Base-by-base conservation (phyloP, 2,329 filamentous ascomycete species). In the Meredithiella fracta region DNA sequence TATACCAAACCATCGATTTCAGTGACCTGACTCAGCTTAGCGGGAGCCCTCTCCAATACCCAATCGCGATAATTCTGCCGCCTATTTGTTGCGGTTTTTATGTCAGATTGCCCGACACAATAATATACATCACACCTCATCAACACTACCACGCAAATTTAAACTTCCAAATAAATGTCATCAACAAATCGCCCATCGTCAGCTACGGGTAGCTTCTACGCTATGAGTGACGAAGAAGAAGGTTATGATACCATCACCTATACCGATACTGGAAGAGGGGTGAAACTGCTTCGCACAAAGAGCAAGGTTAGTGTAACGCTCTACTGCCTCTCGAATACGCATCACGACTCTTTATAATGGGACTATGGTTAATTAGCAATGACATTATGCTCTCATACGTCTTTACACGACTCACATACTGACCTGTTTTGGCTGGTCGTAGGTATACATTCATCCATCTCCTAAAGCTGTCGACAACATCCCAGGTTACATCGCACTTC, bases 371-470 rank as follows among this genome's bases (percentile, higher is more conserved):
- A 34, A 11, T 34, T 11, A 9, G 15, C n/a, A 2, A 44, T 44
- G 40, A 44, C 40, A 44, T 44, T n/a, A 44, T 44, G n/a, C 29
- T n/a, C 6, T 5, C 4, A 5, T n/a, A 5, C 6, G 5, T 26
- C 22, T 31, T 6, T 7, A 15, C 3, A 15, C 23, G 20, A 2
- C 11, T 29, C 29, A 38, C 15, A 20, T 23, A 49, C 38, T 56
- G 47, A 56, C 15, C 7, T 49, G 11, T 15, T 23, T 49, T 7
- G 20, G 11, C 20, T 15, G 9, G 22, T 29, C n/a, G 25, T 63
- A 90, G 84, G 92, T 98, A 67, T 98, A 97, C 66, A 83, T 98
- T 47, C 92, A 98, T 67, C 92, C 92, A 1, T 89, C 89, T 0
- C 85, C 91, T 0, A 94, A 88, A 0, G 79, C 90, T 57, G 95